These are phyloP conservation scores for Blepharisma undulans DNA, from an alignment of 169 alveolate genomes.

Conservation along the genomic window DNA sequence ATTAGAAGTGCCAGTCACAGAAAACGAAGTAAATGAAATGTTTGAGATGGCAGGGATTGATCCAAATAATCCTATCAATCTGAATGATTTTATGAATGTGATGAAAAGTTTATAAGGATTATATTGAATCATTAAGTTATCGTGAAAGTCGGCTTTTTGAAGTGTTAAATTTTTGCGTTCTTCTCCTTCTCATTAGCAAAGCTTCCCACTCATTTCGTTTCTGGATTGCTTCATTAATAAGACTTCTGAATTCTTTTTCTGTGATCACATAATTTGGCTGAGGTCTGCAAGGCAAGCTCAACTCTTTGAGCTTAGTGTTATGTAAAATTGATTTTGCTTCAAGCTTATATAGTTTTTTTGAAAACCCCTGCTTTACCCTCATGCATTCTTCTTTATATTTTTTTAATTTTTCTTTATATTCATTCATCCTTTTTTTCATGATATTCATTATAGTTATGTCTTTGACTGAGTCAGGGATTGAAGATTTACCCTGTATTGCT, in stretches of 20 bases:
- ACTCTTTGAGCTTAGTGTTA: background rate
- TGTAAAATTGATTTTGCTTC: background rate
- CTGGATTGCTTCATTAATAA: background rate
- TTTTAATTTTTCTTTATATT: background rate
- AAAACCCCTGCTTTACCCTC: background rate
- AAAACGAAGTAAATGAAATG: constrained; percentile 22
- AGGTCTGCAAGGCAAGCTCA: background rate
- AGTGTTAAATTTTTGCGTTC: background rate
- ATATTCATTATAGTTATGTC: background rate
- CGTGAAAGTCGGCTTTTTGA: background rate
- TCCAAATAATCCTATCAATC: background rate
- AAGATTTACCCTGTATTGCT: background rate
- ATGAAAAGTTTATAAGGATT: background rate
- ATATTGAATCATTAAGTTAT: too few relatives aligned
- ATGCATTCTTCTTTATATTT: background rate
- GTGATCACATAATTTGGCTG: background rate
- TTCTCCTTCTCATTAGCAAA: background rate
- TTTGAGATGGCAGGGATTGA: constrained; percentile 30
- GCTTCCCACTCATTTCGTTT: background rate
- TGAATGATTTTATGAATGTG: constrained; percentile 1
- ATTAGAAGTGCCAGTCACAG: constrained; percentile 33
- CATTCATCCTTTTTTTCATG: background rate
- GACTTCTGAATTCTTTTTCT: background rate
- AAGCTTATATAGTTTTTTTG: background rate
- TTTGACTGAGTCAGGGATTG: background rate